Evolutionary conservation across 2,329 filamentous ascomycete genomes (phyloP), one percentile per base, ranked within the genome.

Genomic region (Alternaria sp.): DNA sequence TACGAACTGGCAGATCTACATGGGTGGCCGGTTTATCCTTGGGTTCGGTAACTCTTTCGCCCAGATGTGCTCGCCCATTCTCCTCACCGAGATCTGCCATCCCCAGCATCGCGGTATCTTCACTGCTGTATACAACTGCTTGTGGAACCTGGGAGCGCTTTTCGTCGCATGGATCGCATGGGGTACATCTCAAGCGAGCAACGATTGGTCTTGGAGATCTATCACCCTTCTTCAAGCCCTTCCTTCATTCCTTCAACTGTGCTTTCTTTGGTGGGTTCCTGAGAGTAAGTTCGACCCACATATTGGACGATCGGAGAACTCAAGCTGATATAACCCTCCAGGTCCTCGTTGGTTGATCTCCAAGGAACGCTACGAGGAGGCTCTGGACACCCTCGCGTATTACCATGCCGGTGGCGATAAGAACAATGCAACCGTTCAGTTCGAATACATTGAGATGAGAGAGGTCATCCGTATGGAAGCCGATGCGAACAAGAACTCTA

Each of bases 21-120:
- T 87, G 67, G 85, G 80, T 22, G 87, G 86, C 45, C 83, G 88
- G 54, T 86, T 89, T 64, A 77, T 90, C 40, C 83, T 89, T 12
- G 89, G 89, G 62, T 91, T 92, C 69, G 89, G 89, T 40, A 89
- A 89, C 79, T 86, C 85, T 54, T 79, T 90, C 55, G 81, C 87
- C 0, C 88, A 90, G 67, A 86, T 89, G 81, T 84, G 85, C 12
- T 89, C 87, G 16, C 88, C 88, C 2, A 82, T 90, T 57, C 82
- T 90, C 5, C 82, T 90, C 8, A 87, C 86, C 5, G 89, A 90
- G 77, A 85, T 90, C 64, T 87, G 85, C 77, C 89, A 90, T 71
- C 88, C 89, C 16, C 88, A 90, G 71, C 88, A 91, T 73, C 86
- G 89, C 69, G 88, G 84, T 18, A 85, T 84, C 12, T 82, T 90